A percentile compares a stretch with the other conserved stretches of the same genome.
phyloP scores from a whole-genome alignment of 352 stramenopile species.

The Phytophthora capsici region DNA sequence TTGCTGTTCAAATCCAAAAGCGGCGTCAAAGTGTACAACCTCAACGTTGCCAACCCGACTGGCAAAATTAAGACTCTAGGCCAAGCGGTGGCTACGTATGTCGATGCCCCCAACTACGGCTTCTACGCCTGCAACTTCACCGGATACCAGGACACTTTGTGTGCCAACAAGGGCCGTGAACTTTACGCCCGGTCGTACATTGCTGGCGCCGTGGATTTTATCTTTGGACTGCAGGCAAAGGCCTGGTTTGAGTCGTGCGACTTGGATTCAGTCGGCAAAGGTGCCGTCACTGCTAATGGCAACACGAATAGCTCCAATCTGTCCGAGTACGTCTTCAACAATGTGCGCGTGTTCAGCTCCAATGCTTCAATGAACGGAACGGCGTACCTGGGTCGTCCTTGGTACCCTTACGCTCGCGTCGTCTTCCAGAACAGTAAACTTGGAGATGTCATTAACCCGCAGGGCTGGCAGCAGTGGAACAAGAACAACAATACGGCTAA shows the following conservation, averaged over 20 bases:
- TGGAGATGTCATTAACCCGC: slow-evolving; percentile 8
- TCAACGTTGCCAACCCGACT: slow-evolving; percentile 19
- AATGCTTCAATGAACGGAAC: slow-evolving; percentile 12
- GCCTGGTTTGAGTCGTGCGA: slow-evolving; percentile 21
- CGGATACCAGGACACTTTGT: slow-evolving; percentile 19
- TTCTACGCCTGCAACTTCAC: slow-evolving; percentile 18
- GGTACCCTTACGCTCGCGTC: slow-evolving; percentile 13
- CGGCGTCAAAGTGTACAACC: slow-evolving; percentile 23
- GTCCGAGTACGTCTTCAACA: slow-evolving; percentile 21
- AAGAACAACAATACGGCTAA: slow-evolving; percentile 8
- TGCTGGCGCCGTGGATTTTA: slow-evolving; percentile 10
- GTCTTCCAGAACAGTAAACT: slow-evolving; percentile 18
- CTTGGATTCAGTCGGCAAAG: slow-evolving; percentile 12
- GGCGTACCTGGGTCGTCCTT: slow-evolving; percentile 12
- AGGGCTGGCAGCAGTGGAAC: slow-evolving; percentile 12
- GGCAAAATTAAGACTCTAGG: slow-evolving; percentile 13
- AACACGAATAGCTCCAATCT: slow-evolving; percentile 11
- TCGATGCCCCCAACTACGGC: slow-evolving; percentile 9
- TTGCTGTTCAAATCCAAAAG: slow-evolving; percentile 19
- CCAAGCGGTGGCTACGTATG: slow-evolving; percentile 7
- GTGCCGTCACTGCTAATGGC: slow-evolving; percentile 12
- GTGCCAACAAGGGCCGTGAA: slow-evolving; percentile 10
- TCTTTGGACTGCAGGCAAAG: slow-evolving; percentile 3
- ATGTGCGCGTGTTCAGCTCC: slow-evolving; percentile 2
- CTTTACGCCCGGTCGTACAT: slow-evolving; percentile 14